phyloP scores from a whole-genome alignment of 2,329 filamentous ascomycete species.

The Cordyceps javanica region DNA sequence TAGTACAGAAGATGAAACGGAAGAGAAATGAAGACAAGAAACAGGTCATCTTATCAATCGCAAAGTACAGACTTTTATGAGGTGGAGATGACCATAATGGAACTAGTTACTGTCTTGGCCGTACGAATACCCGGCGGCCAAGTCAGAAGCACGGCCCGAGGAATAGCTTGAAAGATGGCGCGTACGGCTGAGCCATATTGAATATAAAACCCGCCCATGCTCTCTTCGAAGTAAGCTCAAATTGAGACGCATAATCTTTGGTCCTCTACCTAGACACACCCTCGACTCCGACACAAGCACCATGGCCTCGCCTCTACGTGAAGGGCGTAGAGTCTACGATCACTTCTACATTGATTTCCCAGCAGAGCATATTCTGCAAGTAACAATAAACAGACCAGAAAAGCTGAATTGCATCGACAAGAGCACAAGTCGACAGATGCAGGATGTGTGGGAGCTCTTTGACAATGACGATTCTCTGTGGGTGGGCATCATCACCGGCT shows the following conservation, averaged over 20 bases:
- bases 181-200: not conserved
- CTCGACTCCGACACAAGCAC: not conserved
- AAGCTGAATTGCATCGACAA: constrained; percentile 3
- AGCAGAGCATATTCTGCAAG: not conserved
- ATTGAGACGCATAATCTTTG: not conserved
- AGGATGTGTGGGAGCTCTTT: not conserved
- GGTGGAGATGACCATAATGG: not conserved
- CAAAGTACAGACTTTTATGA: not conserved
- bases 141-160: not conserved
- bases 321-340: not conserved
- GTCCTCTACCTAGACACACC: not conserved
- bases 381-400: not conserved
- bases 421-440: not conserved
- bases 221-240: not conserved
- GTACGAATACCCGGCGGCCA: not conserved
- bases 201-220: not conserved
- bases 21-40: not conserved
- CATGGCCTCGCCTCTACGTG: not conserved
- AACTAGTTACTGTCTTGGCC: not conserved
- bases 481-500: not conserved
- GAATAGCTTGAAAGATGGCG: not conserved
- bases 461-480: not conserved
- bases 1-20: not conserved
- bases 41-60: not conserved
- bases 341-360: constrained; percentile 3